Evolutionary conservation across 225 moss, liverwort and hornwort species (phyloP).

Genomic region (Takakia lepidozioides): DNA sequence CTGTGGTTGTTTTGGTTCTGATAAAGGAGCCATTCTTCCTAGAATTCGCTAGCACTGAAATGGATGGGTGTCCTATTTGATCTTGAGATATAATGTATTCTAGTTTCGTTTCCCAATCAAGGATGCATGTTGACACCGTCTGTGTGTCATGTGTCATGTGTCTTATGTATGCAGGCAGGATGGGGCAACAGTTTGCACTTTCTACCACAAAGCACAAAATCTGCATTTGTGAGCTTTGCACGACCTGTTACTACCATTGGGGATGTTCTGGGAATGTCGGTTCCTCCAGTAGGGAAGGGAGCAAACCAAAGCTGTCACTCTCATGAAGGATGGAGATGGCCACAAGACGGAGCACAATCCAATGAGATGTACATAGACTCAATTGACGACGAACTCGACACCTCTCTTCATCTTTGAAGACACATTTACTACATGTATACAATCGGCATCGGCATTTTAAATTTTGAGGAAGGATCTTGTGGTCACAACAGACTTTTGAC

Average conservation of each 20-base stretch:
- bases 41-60: not conserved
- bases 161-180: slow-evolving; percentile 13
- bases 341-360: too few relatives aligned
- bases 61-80: not conserved
- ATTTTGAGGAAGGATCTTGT: too few relatives aligned
- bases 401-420: slow-evolving; percentile 50
- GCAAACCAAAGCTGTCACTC: slow-evolving; percentile 38
- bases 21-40: slow-evolving; percentile 12
- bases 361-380: slow-evolving; percentile 16
- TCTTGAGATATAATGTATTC: not conserved
- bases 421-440: too few relatives aligned
- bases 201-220: slow-evolving; percentile 41
- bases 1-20: too few relatives aligned
- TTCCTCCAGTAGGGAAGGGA: slow-evolving; percentile 13
- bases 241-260: slow-evolving; percentile 22
- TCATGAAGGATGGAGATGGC: slow-evolving; percentile 29
- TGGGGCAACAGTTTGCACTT: slow-evolving; percentile 30
- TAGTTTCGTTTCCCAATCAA: not conserved
- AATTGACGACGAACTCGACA: slow-evolving; percentile 34
- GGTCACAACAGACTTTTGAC: too few relatives aligned
- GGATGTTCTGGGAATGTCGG: too few relatives aligned
- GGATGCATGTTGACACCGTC: not conserved
- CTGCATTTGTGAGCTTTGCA: slow-evolving; percentile 42
- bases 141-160: not conserved
- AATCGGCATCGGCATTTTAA: too few relatives aligned